phyloP scores from a whole-genome alignment of 768 basidiomycete genomes.

The Tremella yokohamensis region DNA sequence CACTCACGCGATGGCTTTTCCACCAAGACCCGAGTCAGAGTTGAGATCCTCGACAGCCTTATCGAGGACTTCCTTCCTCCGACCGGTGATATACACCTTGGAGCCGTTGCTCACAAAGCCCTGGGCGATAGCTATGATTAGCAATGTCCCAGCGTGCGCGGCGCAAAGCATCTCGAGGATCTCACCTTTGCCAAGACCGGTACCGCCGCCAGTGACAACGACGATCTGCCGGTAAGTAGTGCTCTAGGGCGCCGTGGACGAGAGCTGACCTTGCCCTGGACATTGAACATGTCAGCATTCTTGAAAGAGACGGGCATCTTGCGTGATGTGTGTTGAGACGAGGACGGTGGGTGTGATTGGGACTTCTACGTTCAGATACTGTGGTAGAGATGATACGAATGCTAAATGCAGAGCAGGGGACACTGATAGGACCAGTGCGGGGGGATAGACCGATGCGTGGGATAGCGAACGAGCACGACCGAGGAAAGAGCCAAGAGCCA shows the following conservation, averaged over 20 bases:
- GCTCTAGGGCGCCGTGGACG: not conserved
- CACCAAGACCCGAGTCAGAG: conserved; percentile 17
- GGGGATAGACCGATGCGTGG: no score
- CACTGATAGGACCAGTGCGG: no score
- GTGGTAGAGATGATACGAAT: no score
- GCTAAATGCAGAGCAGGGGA: no score
- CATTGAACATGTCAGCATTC: conserved; percentile 22
- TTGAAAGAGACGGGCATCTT: conserved; percentile 16
- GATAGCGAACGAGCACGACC: no score
- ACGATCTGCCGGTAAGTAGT: conserved; percentile 14
- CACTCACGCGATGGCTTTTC: conserved; percentile 24
- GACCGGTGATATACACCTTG: conserved; percentile 46
- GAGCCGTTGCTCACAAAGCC: conserved; percentile 46
- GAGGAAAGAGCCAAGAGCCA: no score
- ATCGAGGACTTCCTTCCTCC: conserved; percentile 36
- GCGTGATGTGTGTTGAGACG: no score
- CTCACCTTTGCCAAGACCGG: conserved; percentile 50
- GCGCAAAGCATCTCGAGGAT: no score
- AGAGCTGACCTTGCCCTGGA: conserved; percentile 19
- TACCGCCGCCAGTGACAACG: conserved; percentile 44
- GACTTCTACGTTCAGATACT: no score
- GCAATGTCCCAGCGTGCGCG: no score
- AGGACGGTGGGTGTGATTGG: no score
- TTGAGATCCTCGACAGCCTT: conserved; percentile 27
- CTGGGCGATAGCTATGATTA: conserved; percentile 30